Conservation (phyloP, 139 green algal species). For the Microglena sp. region DNA sequence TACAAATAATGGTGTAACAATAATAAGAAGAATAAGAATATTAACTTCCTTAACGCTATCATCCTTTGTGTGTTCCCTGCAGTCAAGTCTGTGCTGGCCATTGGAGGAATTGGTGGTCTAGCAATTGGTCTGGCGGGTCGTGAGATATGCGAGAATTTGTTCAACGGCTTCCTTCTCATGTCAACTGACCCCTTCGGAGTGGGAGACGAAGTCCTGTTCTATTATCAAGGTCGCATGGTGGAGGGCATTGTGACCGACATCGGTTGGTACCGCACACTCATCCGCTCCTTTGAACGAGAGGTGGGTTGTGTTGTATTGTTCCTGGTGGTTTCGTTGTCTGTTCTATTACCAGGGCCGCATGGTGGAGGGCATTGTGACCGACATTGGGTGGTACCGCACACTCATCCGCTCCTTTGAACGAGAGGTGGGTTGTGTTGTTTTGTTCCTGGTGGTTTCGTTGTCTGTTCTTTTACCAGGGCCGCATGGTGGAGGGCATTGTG, state of each 20-base stretch:
- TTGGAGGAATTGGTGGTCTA: slow-evolving; percentile 85
- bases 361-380: slow-evolving; percentile 83
- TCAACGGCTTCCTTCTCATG: slow-evolving; percentile 87
- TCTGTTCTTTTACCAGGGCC: slow-evolving; percentile 27
- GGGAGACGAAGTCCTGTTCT: slow-evolving; percentile 75
- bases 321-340: too few species aligned
- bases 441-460: too few species aligned
- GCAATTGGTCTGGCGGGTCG: slow-evolving; percentile 82
- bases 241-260: slow-evolving; percentile 87
- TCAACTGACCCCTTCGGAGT: slow-evolving; percentile 31
- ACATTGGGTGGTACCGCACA: slow-evolving; percentile 87
- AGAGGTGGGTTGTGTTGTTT: too few species aligned
- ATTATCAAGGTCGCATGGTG: slow-evolving; percentile 41
- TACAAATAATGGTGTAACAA: too few species aligned
- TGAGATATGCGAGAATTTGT: slow-evolving; percentile 88
- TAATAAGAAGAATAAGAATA: too few species aligned
- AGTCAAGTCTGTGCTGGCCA: slow-evolving; percentile 68
- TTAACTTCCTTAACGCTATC: too few species aligned
- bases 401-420: slow-evolving; percentile 67
- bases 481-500: slow-evolving; percentile 77
- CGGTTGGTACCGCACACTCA: slow-evolving; percentile 77
- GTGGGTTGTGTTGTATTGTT: too few species aligned
- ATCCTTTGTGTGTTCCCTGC: too few species aligned
- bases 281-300: slow-evolving; percentile 68
- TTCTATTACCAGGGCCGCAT: slow-evolving; percentile 28